Evolutionary conservation across 768 basidiomycete genomes (phyloP).

Genomic region (Pleurotus djamor): DNA sequence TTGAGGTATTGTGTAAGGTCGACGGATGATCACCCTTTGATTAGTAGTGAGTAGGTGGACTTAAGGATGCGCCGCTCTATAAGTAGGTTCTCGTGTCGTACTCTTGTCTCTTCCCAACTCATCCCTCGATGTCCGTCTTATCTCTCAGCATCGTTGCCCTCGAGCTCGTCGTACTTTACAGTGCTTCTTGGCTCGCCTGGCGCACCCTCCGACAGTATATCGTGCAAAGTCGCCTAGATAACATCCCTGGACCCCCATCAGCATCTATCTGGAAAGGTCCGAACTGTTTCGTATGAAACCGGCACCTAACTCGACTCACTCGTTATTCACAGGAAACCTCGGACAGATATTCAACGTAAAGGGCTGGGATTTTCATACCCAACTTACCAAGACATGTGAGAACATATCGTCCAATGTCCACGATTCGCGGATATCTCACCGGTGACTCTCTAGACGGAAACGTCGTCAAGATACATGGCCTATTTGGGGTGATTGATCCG

Average conservation of each 20-base stretch:
- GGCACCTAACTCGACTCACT: not conserved
- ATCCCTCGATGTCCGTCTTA: not conserved
- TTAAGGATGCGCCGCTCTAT: too few relatives aligned
- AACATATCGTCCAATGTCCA: not conserved
- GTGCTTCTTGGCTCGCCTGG: slow-evolving; percentile 9
- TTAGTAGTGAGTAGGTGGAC: too few relatives aligned
- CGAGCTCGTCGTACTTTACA: slow-evolving; percentile 3
- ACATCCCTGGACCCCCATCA: slow-evolving; percentile 29
- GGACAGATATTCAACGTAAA: slow-evolving; percentile 26
- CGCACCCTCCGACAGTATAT: slow-evolving; percentile 12
- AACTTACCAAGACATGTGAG: slow-evolving; percentile 29
- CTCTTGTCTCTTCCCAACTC: too few relatives aligned
- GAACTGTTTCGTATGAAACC: not conserved
- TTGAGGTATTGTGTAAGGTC: too few relatives aligned
- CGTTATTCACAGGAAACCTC: slow-evolving; percentile 26
- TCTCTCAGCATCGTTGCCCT: not conserved
- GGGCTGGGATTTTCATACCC: slow-evolving; percentile 34
- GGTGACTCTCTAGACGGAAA: slow-evolving; percentile 21
- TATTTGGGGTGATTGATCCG: slow-evolving; percentile 25
- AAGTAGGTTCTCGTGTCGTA: too few relatives aligned
- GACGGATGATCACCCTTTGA: too few relatives aligned
- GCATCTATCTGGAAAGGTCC: slow-evolving; percentile 26
- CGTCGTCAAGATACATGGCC: slow-evolving; percentile 26
- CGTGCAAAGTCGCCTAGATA: slow-evolving; percentile 23
- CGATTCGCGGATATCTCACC: not conserved